These are phyloP conservation scores for Neurospora sublineolata DNA, from an alignment of 495 filamentous ascomycete species.

Conservation along the genomic window DNA sequence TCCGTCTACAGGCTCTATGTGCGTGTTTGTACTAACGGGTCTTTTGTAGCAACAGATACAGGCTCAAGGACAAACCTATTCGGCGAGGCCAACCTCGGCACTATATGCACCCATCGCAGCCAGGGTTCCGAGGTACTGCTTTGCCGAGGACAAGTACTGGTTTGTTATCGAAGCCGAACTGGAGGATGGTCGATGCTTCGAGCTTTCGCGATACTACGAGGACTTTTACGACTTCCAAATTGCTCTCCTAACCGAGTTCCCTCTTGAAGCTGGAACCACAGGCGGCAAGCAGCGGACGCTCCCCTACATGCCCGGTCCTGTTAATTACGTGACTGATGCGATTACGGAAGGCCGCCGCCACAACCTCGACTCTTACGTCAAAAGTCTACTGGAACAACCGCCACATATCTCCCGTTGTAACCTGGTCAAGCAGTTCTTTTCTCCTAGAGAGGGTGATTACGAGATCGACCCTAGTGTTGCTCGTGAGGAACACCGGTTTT, in stretches of 20 bases:
- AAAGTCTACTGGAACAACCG: slow-evolving; percentile 74
- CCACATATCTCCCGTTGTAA: slow-evolving; percentile 71
- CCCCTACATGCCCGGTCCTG: slow-evolving; percentile 97
- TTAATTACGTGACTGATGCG: slow-evolving; percentile 93
- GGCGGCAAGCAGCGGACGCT: slow-evolving; percentile 64
- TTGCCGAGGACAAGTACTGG: slow-evolving; percentile 97
- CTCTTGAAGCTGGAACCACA: slow-evolving; percentile 79
- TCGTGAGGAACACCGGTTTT: slow-evolving; percentile 59
- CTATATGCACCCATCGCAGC: slow-evolving; percentile 52
- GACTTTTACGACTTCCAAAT: slow-evolving; percentile 99
- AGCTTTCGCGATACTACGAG: slow-evolving; percentile 85
- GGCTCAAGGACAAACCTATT: slow-evolving; percentile 20
- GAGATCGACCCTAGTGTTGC: slow-evolving; percentile 66
- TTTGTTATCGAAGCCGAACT: slow-evolving; percentile 89
- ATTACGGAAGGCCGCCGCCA: slow-evolving; percentile 88
- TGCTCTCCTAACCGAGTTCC: slow-evolving; percentile 83
- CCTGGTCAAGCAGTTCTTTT: slow-evolving; percentile 81
- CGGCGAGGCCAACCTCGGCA: slow-evolving; percentile 30
- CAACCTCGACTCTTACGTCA: slow-evolving; percentile 89
- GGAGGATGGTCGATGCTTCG: slow-evolving; percentile 87
- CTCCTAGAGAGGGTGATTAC: slow-evolving; percentile 80
- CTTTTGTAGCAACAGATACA: slow-evolving; percentile 20
- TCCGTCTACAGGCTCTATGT: neutral
- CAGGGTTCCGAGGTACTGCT: slow-evolving; percentile 85
- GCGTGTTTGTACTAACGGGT: slow-evolving; percentile 9